phyloP scores from a whole-genome alignment of 352 stramenopile genomes.

The Globisporangium uncinulatum region DNA sequence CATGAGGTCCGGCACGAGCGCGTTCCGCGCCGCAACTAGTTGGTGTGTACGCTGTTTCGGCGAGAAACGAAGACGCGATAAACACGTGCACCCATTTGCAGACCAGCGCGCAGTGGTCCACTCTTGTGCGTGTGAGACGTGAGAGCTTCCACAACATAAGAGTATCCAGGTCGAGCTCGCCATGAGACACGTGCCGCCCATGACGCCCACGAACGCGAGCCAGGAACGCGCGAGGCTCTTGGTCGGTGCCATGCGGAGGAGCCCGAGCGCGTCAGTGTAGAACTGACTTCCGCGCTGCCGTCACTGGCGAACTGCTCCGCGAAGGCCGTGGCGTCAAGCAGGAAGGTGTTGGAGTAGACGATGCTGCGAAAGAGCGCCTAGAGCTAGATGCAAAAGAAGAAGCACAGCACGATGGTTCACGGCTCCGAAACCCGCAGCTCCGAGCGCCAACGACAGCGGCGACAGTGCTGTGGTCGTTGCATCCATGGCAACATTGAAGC shows the following conservation, averaged over 20 bases:
- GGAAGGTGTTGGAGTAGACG: conserved; percentile 37
- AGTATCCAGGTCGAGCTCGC: conserved; percentile 45
- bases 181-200: conserved; percentile 33
- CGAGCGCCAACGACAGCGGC: conserved; percentile 27
- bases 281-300: conserved; percentile 11
- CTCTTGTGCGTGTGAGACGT: conserved; percentile 27
- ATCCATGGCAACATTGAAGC: no score
- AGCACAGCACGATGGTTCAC: conserved; percentile 45
- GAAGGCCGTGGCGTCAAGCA: conserved; percentile 15
- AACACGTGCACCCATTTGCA: conserved; percentile 29
- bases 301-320: conserved; percentile 5
- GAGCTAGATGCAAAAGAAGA: conserved; percentile 57
- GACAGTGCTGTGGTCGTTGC: background rate
- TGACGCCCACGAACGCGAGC: conserved; percentile 34
- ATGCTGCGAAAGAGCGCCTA: conserved; percentile 47
- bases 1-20: conserved; percentile 29
- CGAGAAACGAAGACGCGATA: conserved; percentile 30
- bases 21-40: conserved; percentile 27
- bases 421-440: conserved; percentile 36
- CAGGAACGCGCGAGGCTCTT: conserved; percentile 28
- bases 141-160: conserved; percentile 38
- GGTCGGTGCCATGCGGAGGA: conserved; percentile 30
- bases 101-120: conserved; percentile 27
- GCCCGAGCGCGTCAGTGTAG: conserved; percentile 28
- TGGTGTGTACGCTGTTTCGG: conserved; percentile 22